Evolutionary conservation across 179 eudicot species (phyloP).

Genomic region (Heliamphora pulchella): DNA sequence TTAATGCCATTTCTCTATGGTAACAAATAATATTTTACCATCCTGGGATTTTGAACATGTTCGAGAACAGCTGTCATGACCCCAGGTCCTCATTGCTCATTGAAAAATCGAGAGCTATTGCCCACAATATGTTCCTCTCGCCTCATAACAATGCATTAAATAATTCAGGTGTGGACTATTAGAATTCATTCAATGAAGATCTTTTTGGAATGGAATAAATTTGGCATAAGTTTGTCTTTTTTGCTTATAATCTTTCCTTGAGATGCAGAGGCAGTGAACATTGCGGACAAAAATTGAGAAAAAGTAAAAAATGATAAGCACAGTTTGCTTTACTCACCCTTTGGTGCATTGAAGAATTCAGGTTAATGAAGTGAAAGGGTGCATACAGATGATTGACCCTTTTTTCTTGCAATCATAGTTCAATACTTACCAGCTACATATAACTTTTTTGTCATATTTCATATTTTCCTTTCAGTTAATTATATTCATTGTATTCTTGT

Average conservation of each 20-base stretch:
- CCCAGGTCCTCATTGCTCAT: conserved; percentile 19
- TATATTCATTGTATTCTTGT: background rate
- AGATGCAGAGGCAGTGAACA: conserved; percentile 12
- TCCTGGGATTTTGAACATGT: conserved; percentile 29
- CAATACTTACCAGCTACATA: background rate
- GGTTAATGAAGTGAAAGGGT: conserved; percentile 8
- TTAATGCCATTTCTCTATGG: background rate
- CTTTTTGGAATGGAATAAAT: background rate
- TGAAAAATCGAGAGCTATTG: conserved; percentile 21
- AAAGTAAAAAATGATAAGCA: conserved; percentile 5
- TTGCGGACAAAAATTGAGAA: conserved; percentile 7
- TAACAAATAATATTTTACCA: background rate
- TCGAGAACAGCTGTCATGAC: conserved; percentile 20
- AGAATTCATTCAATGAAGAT: background rate
- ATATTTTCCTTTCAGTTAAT: background rate
- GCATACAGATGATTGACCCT: background rate
- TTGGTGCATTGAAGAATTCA: conserved; percentile 5
- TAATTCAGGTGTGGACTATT: conserved; percentile 31
- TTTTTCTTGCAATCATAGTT: background rate
- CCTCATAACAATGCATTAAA: conserved; percentile 22
- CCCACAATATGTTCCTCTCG: conserved; percentile 21
- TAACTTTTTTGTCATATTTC: background rate
- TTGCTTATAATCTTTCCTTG: background rate
- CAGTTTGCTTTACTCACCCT: conserved; percentile 16
- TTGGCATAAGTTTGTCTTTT: background rate